Conservation (phyloP, 495 filamentous ascomycete species). For the Pyronema omphalodes region DNA sequence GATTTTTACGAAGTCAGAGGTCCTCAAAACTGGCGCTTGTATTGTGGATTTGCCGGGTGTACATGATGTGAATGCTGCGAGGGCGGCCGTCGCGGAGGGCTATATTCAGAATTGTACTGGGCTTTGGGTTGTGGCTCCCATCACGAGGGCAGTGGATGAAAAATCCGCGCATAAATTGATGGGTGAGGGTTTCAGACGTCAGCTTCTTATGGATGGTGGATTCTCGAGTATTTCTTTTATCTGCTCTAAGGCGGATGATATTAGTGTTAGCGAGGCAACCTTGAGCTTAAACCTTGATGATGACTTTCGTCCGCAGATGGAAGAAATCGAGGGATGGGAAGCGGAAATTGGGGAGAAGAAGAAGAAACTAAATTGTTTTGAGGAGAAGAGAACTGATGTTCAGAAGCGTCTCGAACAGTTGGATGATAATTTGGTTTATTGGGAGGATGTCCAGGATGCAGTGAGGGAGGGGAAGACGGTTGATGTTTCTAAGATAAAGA, state of each 20-base stretch:
- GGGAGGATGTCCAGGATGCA: conserved; percentile 31
- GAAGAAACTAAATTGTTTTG: conserved; percentile 24
- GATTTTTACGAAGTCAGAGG: conserved; percentile 38
- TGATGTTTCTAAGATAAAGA: conserved; percentile 28
- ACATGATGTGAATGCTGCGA: conserved; percentile 46
- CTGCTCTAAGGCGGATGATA: conserved; percentile 52
- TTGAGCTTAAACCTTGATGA: conserved; percentile 30
- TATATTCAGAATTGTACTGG: conserved; percentile 41
- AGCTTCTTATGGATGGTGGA: conserved; percentile 44
- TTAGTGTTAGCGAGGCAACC: conserved; percentile 35
- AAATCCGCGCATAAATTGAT: conserved; percentile 44
- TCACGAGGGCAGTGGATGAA: conserved; percentile 46
- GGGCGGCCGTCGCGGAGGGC: conserved; percentile 38
- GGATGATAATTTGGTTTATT: conserved; percentile 29
- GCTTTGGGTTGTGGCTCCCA: conserved; percentile 46
- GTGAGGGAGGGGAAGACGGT: conserved; percentile 32
- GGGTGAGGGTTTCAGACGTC: conserved; percentile 41
- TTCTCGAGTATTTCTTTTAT: conserved; percentile 44
- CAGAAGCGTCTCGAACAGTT: conserved; percentile 24
- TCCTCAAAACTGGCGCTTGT: conserved; percentile 41
- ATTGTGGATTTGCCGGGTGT: conserved; percentile 51
- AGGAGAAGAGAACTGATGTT: conserved; percentile 20
- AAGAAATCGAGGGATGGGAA: conserved; percentile 25
- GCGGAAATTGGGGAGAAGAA: conserved; percentile 25
- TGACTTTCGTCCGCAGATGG: conserved; percentile 22